Evolutionary conservation across 148 eudicot species (phyloP), one percentile per base, ranked within the genome.

Genomic region (Limonium bicolor): DNA sequence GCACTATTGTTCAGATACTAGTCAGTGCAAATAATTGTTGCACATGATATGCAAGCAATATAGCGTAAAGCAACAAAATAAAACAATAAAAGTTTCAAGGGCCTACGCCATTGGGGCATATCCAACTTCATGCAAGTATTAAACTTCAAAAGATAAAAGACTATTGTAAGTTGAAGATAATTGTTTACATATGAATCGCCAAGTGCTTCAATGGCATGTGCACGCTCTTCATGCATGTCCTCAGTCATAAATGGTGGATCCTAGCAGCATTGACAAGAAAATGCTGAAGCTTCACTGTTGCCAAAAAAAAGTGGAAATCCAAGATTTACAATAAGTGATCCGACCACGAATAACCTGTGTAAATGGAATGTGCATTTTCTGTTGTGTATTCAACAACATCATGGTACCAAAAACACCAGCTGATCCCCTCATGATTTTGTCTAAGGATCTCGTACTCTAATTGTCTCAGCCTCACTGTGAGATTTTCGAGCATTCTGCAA

Each of bases 161-260:
- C n/a, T n/a, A n/a, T n/a, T n/a, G n/a, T n/a, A n/a, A n/a, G n/a
- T n/a, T n/a, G n/a, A n/a, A 23, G 21, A 12, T 48, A 7, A 25
- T 20, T 41, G 33, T 37, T 45, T 33, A 29, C 31, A 49, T 42
- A 66, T 29, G 90, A 80, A 62, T 72, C 69, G 17, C 77, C 77
- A 47, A 77, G 68, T 58, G 76, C 90, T 62, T 78, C 86, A 46
- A 76, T 76, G 33, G 86, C 96, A 40, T 47, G 75, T 21, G 83
- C 65, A 46, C 96, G 69, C 57, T 88, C 96, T 60, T 88, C 96
- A 66, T 84, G 97, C 95, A 90, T 90, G 63, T 90, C 97, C 73
- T 88, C 97, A 4, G 97, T 90, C 97, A 90, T 90, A 48, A 67
- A 74, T 49, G 95, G 97, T 50, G 95, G 68, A 46, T 90, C 93